These are phyloP conservation scores for Ogataea salicorniae DNA, from an alignment of 805 yeast species.

Conservation along the genomic window DNA sequence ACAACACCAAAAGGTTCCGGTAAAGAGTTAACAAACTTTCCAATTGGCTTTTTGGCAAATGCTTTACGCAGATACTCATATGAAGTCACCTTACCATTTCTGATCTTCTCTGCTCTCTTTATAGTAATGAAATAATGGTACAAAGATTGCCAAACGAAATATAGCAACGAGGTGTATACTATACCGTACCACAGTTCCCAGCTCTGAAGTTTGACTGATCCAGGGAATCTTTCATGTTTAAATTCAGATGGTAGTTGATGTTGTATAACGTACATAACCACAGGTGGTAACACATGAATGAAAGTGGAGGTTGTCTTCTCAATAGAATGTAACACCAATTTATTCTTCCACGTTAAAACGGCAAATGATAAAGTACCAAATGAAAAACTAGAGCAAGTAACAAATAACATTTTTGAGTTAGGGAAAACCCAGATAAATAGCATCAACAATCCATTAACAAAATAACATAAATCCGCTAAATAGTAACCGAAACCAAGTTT, in stretches of 20 bases:
- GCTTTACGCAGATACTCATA: conserved; percentile 78
- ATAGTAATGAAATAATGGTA: conserved; percentile 93
- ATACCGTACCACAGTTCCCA: conserved; percentile 74
- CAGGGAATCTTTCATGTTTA: conserved; percentile 64
- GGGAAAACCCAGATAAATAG: conserved; percentile 83
- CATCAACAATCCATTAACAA: conserved; percentile 68
- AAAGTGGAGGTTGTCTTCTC: conserved; percentile 90
- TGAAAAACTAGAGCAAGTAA: conserved; percentile 79
- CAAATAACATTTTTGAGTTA: conserved; percentile 61
- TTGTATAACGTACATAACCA: conserved; percentile 78
- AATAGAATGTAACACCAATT: conserved; percentile 83
- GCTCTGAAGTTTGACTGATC: conserved; percentile 59
- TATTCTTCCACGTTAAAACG: conserved; percentile 92
- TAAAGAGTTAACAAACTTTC: conserved; percentile 70
- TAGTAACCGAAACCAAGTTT: conserved; percentile 77
- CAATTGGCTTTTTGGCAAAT: conserved; percentile 59
- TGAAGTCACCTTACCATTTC: conserved; percentile 80
- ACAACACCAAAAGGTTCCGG: conserved; percentile 85
- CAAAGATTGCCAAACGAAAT: conserved; percentile 82
- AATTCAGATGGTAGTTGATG: conserved; percentile 60
- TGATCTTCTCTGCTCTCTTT: conserved; percentile 70
- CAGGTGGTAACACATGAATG: conserved; percentile 88
- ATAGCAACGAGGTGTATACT: conserved; percentile 72
- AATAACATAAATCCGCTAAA: conserved; percentile 90
- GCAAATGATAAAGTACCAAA: conserved; percentile 92